Conservation (phyloP, 108 stramenopile species). For the Cyclotella kingstonii region DNA sequence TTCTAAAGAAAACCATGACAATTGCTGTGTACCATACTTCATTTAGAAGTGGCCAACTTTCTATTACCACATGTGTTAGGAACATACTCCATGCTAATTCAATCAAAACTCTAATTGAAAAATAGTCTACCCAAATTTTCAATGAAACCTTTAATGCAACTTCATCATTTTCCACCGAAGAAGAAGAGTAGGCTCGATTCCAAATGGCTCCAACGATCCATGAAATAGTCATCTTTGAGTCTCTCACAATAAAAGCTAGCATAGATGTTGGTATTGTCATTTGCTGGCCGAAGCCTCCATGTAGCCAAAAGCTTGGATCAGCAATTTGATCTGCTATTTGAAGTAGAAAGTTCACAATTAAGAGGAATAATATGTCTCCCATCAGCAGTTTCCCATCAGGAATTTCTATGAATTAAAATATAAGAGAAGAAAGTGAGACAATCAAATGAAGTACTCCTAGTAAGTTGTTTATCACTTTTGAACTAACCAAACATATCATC, state of each 20-base stretch:
- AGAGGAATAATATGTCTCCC: slow-evolving; percentile 39
- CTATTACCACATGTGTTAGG: slow-evolving; percentile 20
- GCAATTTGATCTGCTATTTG: slow-evolving; percentile 34
- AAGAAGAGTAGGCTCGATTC: slow-evolving; percentile 32
- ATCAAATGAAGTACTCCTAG: neutral
- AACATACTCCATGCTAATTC: slow-evolving; percentile 22
- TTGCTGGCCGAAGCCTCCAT: slow-evolving; percentile 66
- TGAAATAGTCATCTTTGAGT: slow-evolving; percentile 42
- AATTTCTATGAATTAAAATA: slow-evolving; percentile 28
- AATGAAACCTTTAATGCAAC: slow-evolving; percentile 18
- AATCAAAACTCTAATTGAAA: slow-evolving; percentile 28
- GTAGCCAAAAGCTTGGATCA: slow-evolving; percentile 50
- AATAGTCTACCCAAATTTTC: slow-evolving; percentile 39
- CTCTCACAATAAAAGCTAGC: slow-evolving; percentile 28
- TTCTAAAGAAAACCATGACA: slow-evolving; percentile 31
- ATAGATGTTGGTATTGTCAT: slow-evolving; percentile 44
- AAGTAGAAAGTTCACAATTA: slow-evolving; percentile 33
- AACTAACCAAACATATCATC: slow-evolving; percentile 1
- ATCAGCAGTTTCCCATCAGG: slow-evolving; percentile 28
- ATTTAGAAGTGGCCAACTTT: slow-evolving; percentile 12
- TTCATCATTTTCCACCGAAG: slow-evolving; percentile 26
- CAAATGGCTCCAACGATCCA: slow-evolving; percentile 32
- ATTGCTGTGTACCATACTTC: slow-evolving; percentile 44
- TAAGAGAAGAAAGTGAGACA: neutral
- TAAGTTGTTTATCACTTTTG: neutral